Evolutionary conservation across 257 asterid species (phyloP), one percentile per base, ranked within the genome.

Genomic region (Solanum arcanum): DNA sequence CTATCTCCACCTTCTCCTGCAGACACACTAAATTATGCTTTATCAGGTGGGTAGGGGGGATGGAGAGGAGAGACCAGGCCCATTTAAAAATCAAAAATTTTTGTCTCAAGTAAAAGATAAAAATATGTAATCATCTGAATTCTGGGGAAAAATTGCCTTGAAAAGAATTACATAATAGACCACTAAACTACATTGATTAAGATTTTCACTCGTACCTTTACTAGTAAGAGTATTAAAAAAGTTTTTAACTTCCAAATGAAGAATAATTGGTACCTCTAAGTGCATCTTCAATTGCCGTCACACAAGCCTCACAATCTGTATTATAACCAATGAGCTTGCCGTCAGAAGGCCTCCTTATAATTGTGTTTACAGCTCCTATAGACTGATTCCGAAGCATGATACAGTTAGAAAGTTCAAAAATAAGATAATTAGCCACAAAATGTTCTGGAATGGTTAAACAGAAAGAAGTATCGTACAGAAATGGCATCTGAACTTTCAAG

Each of bases 301-400:
- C 92, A 81, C 94, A 91, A 56, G 98, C 98, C 87, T 92, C 94
- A 42, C 96, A 93, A 89, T 94, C 98, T 27, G 98, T 93, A 31
- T 94, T 94, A 86, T 94, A 93, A 31, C 96, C 98, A n/a, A 93
- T 77, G 78, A 94, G 93, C 88, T 86, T 90, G 87, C 96, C 94
- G 74, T 93, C 95, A 9, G 44, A 44, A 74, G 92, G 91, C 87
- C 94, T 92, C 88, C 95, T 87, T 23, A 94, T 88, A 42, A 94
- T 93, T 62, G 98, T 94, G 90, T 94, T 94, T 29, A 92, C 95
- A 2, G 98, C 96, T 73, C 98, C 98, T 78, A 93, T 93, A 39
- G 90, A 82, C 98, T 94, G 91, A 86, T 86, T 41, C 37, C 77
- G 85, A 89, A 81, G 27, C 69, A 86, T 52, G 72, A 52, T 10